These are phyloP conservation scores for Pythium apleroticum DNA, from an alignment of 352 stramenopile genomes.

Conservation along the genomic window DNA sequence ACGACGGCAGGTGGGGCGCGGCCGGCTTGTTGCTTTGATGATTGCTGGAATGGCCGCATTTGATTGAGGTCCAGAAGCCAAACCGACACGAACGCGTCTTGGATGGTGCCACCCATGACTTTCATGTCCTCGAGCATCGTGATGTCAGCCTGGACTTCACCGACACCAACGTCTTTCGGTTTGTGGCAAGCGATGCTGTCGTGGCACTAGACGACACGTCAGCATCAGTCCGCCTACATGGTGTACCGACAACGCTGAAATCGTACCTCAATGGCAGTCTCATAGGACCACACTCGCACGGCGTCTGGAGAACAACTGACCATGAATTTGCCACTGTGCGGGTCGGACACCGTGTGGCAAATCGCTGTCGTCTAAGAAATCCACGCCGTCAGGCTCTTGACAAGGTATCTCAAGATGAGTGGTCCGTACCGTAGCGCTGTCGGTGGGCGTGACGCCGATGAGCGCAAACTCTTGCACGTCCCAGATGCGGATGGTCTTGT, in stretches of 20 bases:
- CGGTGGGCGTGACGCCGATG: constrained; percentile 76
- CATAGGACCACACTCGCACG: constrained; percentile 84
- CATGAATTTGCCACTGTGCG: constrained; percentile 78
- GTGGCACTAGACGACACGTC: constrained; percentile 51
- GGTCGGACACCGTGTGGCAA: constrained; percentile 73
- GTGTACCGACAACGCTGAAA: neutral
- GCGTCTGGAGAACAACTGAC: constrained; percentile 75
- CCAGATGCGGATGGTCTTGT: constrained; percentile 84
- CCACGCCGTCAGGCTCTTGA: neutral
- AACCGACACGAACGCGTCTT: constrained; percentile 79
- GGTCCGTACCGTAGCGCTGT: constrained; percentile 60
- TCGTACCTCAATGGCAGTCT: constrained; percentile 63
- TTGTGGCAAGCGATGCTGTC: constrained; percentile 64
- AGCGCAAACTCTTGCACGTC: constrained; percentile 84
- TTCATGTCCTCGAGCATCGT: constrained; percentile 85
- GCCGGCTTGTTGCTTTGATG: constrained; percentile 3
- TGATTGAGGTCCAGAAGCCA: constrained; percentile 79
- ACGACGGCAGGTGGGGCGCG: constrained; percentile 22
- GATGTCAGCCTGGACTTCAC: constrained; percentile 65
- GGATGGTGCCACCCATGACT: constrained; percentile 77
- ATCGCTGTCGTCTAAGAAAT: constrained; percentile 68
- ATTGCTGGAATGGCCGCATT: constrained; percentile 58
- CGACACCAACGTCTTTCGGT: constrained; percentile 49
- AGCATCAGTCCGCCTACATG: neutral
- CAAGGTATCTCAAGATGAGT: neutral